These are phyloP conservation scores for Cladorrhinum sp. DNA, from an alignment of 2,329 filamentous ascomycete genomes.

Conservation along the genomic window DNA sequence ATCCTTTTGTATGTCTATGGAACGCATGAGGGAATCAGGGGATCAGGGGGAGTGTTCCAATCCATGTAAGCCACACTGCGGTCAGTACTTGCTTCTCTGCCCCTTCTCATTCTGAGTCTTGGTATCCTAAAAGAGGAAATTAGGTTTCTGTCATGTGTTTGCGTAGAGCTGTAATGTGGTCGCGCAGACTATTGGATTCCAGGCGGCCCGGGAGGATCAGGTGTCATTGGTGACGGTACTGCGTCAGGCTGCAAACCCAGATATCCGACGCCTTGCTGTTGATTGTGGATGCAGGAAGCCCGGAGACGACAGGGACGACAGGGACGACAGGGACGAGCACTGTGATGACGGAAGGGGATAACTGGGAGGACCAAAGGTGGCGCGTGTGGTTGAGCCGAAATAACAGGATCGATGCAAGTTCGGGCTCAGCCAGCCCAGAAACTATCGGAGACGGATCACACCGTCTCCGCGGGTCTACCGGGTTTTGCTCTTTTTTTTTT, in stretches of 20 bases:
- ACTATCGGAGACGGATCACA: background rate
- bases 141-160: background rate
- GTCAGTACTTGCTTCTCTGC: background rate
- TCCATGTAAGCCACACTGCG: background rate
- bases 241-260: background rate
- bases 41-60: background rate
- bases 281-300: no score
- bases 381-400: background rate
- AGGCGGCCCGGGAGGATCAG: background rate
- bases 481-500: background rate
- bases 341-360: background rate
- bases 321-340: no score
- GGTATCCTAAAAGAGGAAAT: background rate
- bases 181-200: constrained; percentile 6
- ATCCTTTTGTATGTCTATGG: background rate
- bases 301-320: no score
- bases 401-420: background rate
- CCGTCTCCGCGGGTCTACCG: background rate
- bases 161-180: background rate
- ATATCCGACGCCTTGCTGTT: background rate
- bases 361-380: background rate
- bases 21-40: background rate
- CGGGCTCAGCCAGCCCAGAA: background rate
- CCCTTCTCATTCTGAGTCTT: background rate
- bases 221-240: background rate